Conservation (phyloP, 73 alveolate genomes). For the Tetrahymena borealis region DNA sequence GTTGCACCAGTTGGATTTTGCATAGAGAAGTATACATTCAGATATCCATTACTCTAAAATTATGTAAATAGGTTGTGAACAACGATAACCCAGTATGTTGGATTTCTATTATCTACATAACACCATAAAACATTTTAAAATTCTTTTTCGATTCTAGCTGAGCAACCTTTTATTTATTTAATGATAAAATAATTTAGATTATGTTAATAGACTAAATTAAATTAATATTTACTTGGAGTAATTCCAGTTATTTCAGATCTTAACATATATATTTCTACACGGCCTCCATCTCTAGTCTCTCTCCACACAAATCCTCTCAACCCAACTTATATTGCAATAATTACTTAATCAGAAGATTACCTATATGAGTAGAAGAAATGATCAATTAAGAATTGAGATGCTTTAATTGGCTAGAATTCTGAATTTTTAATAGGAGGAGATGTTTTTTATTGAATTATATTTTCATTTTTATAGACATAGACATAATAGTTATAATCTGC, state of each 20-base stretch:
- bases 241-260: not conserved
- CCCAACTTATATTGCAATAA: not conserved
- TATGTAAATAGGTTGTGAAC: not conserved
- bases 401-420: not conserved
- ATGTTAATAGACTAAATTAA: too few species aligned
- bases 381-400: not conserved
- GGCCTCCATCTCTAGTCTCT: not conserved
- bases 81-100: not conserved
- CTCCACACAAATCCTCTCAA: not conserved
- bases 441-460: not conserved
- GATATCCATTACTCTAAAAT: not conserved
- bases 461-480: not conserved
- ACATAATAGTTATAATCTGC: not conserved
- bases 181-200: too few species aligned
- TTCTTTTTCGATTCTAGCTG: not conserved
- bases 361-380: not conserved
- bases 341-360: not conserved
- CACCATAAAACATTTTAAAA: not conserved
- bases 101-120: not conserved
- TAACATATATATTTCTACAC: not conserved
- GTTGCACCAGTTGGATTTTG: not conserved
- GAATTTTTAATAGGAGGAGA: not conserved
- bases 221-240: not conserved
- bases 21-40: not conserved
- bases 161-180: not conserved